Evolutionary conservation across 2,329 filamentous ascomycete genomes (phyloP).

Genomic region (Colletotrichum karsti): DNA sequence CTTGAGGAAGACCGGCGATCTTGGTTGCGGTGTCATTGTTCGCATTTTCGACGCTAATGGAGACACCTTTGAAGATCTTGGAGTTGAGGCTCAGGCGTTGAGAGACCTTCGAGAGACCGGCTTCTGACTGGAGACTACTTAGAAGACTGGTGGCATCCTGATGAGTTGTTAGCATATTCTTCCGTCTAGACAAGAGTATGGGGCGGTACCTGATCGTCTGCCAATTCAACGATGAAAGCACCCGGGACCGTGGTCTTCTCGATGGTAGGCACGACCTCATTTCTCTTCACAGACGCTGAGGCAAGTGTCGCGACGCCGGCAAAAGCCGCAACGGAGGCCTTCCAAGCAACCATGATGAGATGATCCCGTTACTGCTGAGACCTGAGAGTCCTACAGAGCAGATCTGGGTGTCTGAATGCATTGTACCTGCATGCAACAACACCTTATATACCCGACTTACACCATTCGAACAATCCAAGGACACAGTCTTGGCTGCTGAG

Average conservation of each 20-base stretch:
- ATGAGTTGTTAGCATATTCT: neutral
- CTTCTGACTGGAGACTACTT: slow-evolving; percentile 6
- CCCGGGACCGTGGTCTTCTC: slow-evolving; percentile 47
- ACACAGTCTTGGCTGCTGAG: neutral
- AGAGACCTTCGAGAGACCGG: slow-evolving; percentile 20
- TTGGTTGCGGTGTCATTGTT: slow-evolving; percentile 49
- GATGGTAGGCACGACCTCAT: slow-evolving; percentile 15
- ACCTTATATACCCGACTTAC: neutral
- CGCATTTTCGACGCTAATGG: slow-evolving; percentile 57
- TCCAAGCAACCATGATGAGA: slow-evolving; percentile 7
- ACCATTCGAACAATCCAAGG: neutral
- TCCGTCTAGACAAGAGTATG: neutral
- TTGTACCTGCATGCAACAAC: neutral
- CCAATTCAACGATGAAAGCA: slow-evolving; percentile 62
- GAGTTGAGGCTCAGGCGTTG: slow-evolving; percentile 32
- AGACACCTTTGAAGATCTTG: slow-evolving; percentile 53
- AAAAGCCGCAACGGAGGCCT: slow-evolving; percentile 1
- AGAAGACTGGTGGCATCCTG: slow-evolving; percentile 28
- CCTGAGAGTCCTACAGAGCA: neutral
- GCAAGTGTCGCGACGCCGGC: neutral
- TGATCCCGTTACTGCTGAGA: neutral
- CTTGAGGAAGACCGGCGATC: slow-evolving; percentile 49
- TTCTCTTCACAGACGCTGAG: neutral
- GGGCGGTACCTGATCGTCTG: slow-evolving; percentile 51
- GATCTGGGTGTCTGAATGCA: neutral